These are phyloP conservation scores for Linnemannia zychae DNA, from an alignment of 192 early-diverging fungal genomes.

Conservation along the genomic window DNA sequence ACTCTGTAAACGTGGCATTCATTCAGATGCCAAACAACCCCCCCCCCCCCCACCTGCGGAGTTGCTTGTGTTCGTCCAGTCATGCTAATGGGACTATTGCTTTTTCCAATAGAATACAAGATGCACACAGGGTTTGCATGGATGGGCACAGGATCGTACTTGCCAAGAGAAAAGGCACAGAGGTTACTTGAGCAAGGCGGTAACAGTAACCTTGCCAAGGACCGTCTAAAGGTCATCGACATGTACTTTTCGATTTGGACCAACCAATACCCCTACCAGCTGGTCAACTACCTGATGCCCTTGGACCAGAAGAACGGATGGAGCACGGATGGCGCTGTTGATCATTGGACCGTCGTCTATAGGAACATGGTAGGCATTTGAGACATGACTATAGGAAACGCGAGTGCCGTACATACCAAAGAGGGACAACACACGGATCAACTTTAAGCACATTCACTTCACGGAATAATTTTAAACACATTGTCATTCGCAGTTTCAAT, in stretches of 20 bases:
- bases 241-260: conserved; percentile 68
- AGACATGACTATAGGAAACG: not conserved
- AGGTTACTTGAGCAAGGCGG: conserved; percentile 62
- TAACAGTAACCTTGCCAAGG: conserved; percentile 56
- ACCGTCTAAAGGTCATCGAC: conserved; percentile 55
- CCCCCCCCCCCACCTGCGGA: too few species aligned
- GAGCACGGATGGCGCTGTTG: conserved; percentile 33
- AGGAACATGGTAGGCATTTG: conserved; percentile 40
- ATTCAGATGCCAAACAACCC: too few species aligned
- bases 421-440: not conserved
- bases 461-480: not conserved
- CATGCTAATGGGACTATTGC: not conserved
- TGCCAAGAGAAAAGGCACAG: conserved; percentile 59
- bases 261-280: conserved; percentile 67
- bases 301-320: conserved; percentile 52
- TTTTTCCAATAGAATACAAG: conserved; percentile 36
- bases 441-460: too few species aligned
- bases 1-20: too few species aligned
- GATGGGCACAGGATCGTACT: conserved; percentile 61
- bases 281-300: conserved; percentile 58
- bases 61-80: not conserved
- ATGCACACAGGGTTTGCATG: conserved; percentile 65
- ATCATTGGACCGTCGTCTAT: conserved; percentile 57
- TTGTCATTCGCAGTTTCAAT: not conserved
- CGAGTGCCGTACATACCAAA: not conserved